Percentiles rank a stretch among this genome's conserved stretches.
phyloP scores from a whole-genome alignment of 805 yeast species.

The Brettanomyces bruxellensis region DNA sequence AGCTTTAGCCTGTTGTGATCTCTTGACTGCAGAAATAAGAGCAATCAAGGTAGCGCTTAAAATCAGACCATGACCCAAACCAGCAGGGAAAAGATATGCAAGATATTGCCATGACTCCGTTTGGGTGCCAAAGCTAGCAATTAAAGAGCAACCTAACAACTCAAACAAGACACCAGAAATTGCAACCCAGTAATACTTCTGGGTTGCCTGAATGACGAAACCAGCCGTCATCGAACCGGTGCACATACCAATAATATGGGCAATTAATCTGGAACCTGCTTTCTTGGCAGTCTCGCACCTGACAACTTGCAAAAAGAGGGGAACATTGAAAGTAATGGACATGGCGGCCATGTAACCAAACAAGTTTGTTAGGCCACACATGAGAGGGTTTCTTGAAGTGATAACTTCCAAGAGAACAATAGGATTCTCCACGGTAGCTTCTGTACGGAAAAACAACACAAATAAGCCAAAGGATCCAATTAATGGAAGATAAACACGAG shows the following conservation, averaged over 20 bases:
- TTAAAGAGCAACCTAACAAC: neutral
- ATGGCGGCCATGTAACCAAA: neutral
- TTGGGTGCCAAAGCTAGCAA: neutral
- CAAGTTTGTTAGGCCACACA: neutral
- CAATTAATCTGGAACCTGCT: neutral
- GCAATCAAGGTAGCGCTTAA: slow-evolving; percentile 44
- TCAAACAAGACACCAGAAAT: neutral
- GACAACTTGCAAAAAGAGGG: neutral
- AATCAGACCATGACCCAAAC: slow-evolving; percentile 1
- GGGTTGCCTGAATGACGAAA: neutral
- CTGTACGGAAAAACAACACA: neutral
- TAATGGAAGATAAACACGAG: neutral
- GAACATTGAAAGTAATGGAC: slow-evolving; percentile 1
- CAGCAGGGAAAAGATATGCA: neutral
- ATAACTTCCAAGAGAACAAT: neutral
- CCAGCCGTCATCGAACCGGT: slow-evolving; percentile 1
- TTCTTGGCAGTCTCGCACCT: neutral
- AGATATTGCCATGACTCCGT: neutral
- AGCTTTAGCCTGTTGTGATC: slow-evolving; percentile 67
- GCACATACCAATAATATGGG: neutral
- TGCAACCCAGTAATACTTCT: neutral
- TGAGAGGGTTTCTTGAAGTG: neutral
- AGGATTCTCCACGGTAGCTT: neutral
- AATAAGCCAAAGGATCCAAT: neutral
- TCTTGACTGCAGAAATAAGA: slow-evolving; percentile 66